These are phyloP conservation scores for Colletotrichum acutatum DNA, from an alignment of 2,329 filamentous ascomycete genomes.

Conservation along the genomic window DNA sequence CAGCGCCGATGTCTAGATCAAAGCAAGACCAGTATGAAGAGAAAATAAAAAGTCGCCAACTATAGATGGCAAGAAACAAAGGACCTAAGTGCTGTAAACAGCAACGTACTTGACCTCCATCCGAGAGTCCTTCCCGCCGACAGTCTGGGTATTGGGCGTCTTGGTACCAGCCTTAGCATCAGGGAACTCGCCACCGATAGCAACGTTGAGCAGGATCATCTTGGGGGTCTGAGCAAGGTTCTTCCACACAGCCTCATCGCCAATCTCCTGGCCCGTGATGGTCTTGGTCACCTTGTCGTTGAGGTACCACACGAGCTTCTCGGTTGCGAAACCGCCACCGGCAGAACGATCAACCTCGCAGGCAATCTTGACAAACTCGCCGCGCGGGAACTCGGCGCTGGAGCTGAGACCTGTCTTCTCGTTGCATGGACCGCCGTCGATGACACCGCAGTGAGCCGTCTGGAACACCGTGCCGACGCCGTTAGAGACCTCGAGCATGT, in stretches of 20 bases:
- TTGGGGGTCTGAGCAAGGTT: constrained; percentile 43
- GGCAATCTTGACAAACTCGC: constrained; percentile 46
- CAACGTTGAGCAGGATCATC: constrained; percentile 53
- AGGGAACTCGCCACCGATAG: constrained; percentile 51
- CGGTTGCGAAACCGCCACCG: constrained; percentile 39
- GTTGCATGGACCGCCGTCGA: constrained; percentile 52
- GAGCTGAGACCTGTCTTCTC: constrained; percentile 50
- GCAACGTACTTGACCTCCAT: constrained; percentile 55
- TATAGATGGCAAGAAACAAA: no score
- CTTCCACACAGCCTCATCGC: constrained; percentile 43
- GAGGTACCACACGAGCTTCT: constrained; percentile 49
- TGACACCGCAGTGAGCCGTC: constrained; percentile 54
- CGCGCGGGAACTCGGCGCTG: constrained; percentile 39
- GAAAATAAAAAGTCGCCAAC: background rate
- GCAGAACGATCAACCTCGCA: constrained; percentile 47
- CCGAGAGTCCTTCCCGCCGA: constrained; percentile 43
- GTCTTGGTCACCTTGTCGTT: constrained; percentile 44
- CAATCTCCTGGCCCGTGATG: constrained; percentile 42
- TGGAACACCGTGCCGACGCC: constrained; percentile 48
- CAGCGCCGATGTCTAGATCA: background rate
- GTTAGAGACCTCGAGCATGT: constrained; percentile 57
- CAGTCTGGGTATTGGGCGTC: constrained; percentile 48
- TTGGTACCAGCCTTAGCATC: constrained; percentile 44
- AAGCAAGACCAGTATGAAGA: background rate
- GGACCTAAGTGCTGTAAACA: constrained; percentile 41